These are phyloP conservation scores for barley (Hordeum vulgare) DNA, from an alignment of 176 grass and related monocot genomes.

Conservation along the genomic window MorexV3_pseudomolecules_assembly NC_058519.1:202241361-202241860, in stretches of 20 bases:
- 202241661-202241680: background rate
- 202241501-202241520: background rate
- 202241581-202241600: background rate
- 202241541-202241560: too few species aligned
- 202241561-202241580: background rate
- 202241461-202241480: background rate
- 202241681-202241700: background rate
- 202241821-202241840: constrained; percentile 1
- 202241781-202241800: constrained; percentile 8
- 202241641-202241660: constrained; percentile 18
- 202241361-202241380: background rate
- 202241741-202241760: background rate
- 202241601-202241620: background rate
- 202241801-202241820: background rate
- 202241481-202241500: background rate
- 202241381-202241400: background rate
- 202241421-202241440: background rate
- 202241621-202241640: background rate
- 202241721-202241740: background rate
- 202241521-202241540: too few species aligned
- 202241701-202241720: too few species aligned
- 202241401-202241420: background rate
- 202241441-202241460: background rate
- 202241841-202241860: background rate
- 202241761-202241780: background rate